A percentile compares a stretch with the other conserved stretches of the same genome.
phyloP scores from a whole-genome alignment of 2,329 filamentous ascomycete species.

The Apiospora hydei region DNA sequence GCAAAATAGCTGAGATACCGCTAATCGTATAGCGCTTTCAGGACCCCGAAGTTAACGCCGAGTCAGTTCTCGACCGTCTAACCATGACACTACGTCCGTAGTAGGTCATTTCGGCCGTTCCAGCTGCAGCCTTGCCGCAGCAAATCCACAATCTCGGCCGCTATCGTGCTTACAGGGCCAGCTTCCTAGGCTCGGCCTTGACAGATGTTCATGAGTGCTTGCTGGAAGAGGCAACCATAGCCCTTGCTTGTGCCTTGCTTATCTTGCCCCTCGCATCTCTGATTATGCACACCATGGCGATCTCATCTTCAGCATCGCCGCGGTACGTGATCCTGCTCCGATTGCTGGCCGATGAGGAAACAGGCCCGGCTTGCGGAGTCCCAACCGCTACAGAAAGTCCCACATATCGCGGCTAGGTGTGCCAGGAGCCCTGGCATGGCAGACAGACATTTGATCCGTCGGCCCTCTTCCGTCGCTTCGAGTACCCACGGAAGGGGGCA shows the following conservation, averaged over 20 bases:
- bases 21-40: background rate
- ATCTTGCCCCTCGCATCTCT: slow-evolving; percentile 2
- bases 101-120: background rate
- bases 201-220: slow-evolving; percentile 1
- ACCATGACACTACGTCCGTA: background rate
- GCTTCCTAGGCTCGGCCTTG: background rate
- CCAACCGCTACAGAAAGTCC: background rate
- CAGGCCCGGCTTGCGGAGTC: slow-evolving; percentile 15
- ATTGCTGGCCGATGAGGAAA: background rate
- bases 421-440: background rate
- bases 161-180: background rate
- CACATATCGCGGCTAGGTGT: slow-evolving; percentile 12
- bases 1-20: background rate
- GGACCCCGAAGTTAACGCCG: background rate
- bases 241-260: background rate
- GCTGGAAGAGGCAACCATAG: slow-evolving; percentile 12
- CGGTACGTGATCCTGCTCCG: background rate
- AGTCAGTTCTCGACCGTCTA: background rate
- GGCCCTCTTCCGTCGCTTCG: slow-evolving; percentile 15
- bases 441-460: background rate
- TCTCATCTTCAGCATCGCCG: background rate
- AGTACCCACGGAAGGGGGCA: slow-evolving; percentile 21
- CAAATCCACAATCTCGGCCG: slow-evolving; percentile 11
- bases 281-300: slow-evolving; percentile 12
- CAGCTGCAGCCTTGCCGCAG: slow-evolving; percentile 1